phyloP scores from a whole-genome alignment of 2,329 filamentous ascomycete genomes.

The Ilyonectria sp. region DNA sequence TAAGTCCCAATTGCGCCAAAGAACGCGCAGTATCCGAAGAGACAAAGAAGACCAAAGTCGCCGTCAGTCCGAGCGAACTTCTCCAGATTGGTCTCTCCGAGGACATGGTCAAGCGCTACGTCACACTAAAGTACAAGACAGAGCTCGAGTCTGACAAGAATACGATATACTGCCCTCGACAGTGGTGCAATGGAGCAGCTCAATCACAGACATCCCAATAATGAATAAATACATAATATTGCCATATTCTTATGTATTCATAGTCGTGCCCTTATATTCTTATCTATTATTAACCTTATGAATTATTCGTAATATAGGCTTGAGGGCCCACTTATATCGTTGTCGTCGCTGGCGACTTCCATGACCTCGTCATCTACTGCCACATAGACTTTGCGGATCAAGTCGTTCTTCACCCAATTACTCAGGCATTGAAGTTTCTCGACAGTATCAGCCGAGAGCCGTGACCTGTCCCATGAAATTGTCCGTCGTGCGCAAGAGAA shows the following conservation, averaged over 20 bases:
- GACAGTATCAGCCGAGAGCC: no score
- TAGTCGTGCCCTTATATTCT: no score
- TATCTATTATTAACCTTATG: neutral
- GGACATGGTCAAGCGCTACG: slow-evolving; percentile 86
- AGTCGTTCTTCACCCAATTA: neutral
- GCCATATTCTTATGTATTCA: no score
- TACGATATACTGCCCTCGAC: slow-evolving; percentile 91
- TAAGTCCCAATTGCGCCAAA: slow-evolving; percentile 84
- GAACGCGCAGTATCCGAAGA: slow-evolving; percentile 59
- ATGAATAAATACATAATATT: neutral
- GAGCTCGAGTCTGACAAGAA: slow-evolving; percentile 92
- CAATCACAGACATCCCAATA: slow-evolving; percentile 40
- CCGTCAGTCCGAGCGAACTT: slow-evolving; percentile 87
- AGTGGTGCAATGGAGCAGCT: slow-evolving; percentile 93
- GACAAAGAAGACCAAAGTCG: slow-evolving; percentile 73
- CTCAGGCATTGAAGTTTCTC: no score
- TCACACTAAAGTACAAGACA: slow-evolving; percentile 91
- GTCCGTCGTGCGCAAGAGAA: no score
- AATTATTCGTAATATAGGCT: neutral
- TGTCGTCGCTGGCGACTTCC: neutral
- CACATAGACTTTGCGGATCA: neutral
- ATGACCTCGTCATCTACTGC: neutral
- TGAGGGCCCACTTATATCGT: neutral
- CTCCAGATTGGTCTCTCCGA: slow-evolving; percentile 81
- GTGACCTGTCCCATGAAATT: no score